A percentile compares a stretch with the other conserved stretches of the same genome.
phyloP scores from a whole-genome alignment of 768 basidiomycete species.

The Flagelloscypha sp. region DNA sequence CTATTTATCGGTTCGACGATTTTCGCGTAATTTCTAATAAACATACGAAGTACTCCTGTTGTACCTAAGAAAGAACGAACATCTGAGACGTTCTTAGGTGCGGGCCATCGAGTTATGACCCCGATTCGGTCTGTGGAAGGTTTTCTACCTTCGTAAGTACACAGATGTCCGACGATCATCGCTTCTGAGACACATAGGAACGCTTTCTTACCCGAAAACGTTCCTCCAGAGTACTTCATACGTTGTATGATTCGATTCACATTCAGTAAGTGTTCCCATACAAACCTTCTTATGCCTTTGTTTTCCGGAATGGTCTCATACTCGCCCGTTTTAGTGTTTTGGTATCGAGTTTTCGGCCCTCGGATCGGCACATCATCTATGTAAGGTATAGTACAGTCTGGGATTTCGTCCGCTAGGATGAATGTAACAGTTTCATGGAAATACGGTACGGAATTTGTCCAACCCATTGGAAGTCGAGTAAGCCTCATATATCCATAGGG shows the following conservation, averaged over 20 bases:
- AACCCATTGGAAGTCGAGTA: constrained; percentile 20
- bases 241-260: constrained; percentile 28
- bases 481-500: constrained; percentile 15
- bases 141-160: constrained; percentile 23
- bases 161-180: constrained; percentile 25
- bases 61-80: constrained; percentile 15
- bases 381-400: constrained; percentile 15
- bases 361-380: constrained; percentile 21
- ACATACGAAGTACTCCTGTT: constrained; percentile 10
- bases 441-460: constrained; percentile 22
- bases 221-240: constrained; percentile 25
- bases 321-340: constrained; percentile 7
- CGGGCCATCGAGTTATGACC: constrained; percentile 18
- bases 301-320: constrained; percentile 16
- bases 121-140: constrained; percentile 17
- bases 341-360: constrained; percentile 15
- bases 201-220: constrained; percentile 20
- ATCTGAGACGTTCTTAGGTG: constrained; percentile 8
- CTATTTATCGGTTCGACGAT: constrained; percentile 5
- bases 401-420: constrained; percentile 20
- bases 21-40: constrained; percentile 15
- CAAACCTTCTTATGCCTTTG: constrained; percentile 19
- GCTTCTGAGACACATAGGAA: constrained; percentile 12
- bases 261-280: constrained; percentile 30
- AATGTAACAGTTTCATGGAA: constrained; percentile 22